Base-by-base conservation (phyloP, 164 flowering plant genomes). In the Kingdonia uniflora region DNA sequence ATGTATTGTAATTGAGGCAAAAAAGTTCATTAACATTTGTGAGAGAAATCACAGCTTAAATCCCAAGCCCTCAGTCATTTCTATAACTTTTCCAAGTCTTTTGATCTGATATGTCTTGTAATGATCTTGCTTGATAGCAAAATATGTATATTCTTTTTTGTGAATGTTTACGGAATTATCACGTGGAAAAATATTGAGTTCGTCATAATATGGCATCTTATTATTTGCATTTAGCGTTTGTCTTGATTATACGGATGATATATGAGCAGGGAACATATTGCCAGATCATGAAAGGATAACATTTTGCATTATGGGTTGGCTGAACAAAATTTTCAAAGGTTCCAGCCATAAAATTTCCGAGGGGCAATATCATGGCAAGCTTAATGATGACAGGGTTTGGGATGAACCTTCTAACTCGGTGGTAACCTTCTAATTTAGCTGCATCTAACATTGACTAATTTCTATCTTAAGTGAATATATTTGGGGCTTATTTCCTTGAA, bases 261-360 rank as follows among this genome's bases (percentile, higher is more conserved):
- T 29, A 29, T 56, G 24, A 65, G 70, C 70, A 74, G 76, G 56
- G 13, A 63, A 58, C 52, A 37, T 20, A 48, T 56, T 63, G 22
- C 54, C 58, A 49, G 61, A 55, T 19, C 61, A 65, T 76, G 79
- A 54, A 56, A 71, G 68, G 52, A 61, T 77, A 70, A 46, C 66
- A 49, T 52, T 56, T 46, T 38, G 50, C 56, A 47, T 70, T 44
- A 85, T 85, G 96, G 88, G 87, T 52, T 88, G 96, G 96, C 71
- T 88, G 57, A 78, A 64, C 66, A 83, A 85, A 60, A 68, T 85
- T 57, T 73, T 85, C 41, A 79, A 69, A 70, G 95, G 83, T 52
- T 74, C 84, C 51, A 67, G 73, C 70, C 80, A 74, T 55, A 76
- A 66, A 53, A 45, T 74, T 49, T 66, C 79, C 3, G 72, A 70